Percentiles rank a stretch among this genome's conserved stretches.
Evolutionary conservation across 768 basidiomycete species (phyloP).

Genomic region (Leucocoprinus leucothites): DNA sequence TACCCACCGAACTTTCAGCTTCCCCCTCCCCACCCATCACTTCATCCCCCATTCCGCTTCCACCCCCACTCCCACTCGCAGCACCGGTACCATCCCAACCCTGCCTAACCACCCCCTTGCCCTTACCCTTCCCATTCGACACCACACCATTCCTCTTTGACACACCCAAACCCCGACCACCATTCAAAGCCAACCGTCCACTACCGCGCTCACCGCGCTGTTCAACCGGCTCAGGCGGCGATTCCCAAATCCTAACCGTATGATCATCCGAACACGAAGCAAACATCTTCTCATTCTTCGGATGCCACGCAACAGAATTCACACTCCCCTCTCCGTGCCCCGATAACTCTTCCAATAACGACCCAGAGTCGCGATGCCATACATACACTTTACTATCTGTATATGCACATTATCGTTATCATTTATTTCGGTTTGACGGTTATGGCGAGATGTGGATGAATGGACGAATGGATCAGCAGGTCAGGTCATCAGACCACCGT

Average conservation of each 20-base stretch:
- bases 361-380: constrained; percentile 88
- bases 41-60: not conserved
- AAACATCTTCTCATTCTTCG: constrained; percentile 84
- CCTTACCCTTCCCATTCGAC: constrained; percentile 4
- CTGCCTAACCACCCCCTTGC: not conserved
- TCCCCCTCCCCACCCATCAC: not conserved
- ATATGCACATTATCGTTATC: too few species aligned
- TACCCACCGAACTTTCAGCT: too few species aligned
- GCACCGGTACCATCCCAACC: not conserved
- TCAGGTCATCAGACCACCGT: too few species aligned
- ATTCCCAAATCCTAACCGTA: constrained; percentile 90
- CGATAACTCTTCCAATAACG: constrained; percentile 78
- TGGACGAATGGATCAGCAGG: too few species aligned
- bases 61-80: not conserved
- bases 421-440: too few species aligned
- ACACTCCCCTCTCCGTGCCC: constrained; percentile 91
- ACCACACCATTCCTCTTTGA: constrained; percentile 53
- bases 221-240: constrained; percentile 19
- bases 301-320: constrained; percentile 97
- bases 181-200: not conserved
- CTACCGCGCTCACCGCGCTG: not conserved
- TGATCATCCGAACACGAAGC: constrained; percentile 94
- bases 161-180: not conserved
- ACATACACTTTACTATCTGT: constrained; percentile 92
- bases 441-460: too few species aligned